A percentile compares a stretch with the other conserved stretches of the same genome.
phyloP scores from a whole-genome alignment of 1,139 yeast species.

The Saccharomycopsis phalli region DNA sequence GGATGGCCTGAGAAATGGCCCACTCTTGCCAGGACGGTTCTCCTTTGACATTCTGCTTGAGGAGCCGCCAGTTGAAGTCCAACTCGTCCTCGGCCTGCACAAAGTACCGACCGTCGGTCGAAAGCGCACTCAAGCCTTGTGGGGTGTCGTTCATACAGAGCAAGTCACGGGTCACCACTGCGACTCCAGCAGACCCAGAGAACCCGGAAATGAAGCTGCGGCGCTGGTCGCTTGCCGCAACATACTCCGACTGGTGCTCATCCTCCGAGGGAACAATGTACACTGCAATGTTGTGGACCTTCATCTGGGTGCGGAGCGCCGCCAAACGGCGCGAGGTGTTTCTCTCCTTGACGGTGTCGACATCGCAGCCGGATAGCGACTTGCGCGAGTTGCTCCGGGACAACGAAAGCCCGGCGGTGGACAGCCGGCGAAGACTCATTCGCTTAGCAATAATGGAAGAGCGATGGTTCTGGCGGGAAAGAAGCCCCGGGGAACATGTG shows the following conservation, averaged over 20 bases:
- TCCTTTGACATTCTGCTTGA: constrained; percentile 70
- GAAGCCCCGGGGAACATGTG: constrained; percentile 73
- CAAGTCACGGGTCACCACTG: constrained; percentile 66
- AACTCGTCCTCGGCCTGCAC: constrained; percentile 83
- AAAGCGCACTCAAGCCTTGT: constrained; percentile 67
- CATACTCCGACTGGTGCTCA: constrained; percentile 90
- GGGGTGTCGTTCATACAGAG: constrained; percentile 46
- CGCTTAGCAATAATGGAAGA: constrained; percentile 43
- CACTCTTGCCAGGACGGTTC: constrained; percentile 87
- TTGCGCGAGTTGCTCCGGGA: constrained; percentile 2
- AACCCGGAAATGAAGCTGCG: constrained; percentile 82
- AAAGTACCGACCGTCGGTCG: constrained; percentile 94
- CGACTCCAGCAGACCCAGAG: constrained; percentile 93
- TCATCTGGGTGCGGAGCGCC: constrained; percentile 59
- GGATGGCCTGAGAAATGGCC: constrained; percentile 48
- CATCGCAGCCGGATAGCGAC: constrained; percentile 8
- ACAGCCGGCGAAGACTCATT: constrained; percentile 22
- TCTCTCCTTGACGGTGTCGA: constrained; percentile 36
- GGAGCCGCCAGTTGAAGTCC: constrained; percentile 78
- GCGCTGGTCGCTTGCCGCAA: constrained; percentile 70
- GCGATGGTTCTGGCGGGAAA: constrained; percentile 55
- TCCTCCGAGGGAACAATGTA: constrained; percentile 89
- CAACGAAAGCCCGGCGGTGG: constrained; percentile 1
- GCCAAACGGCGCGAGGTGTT: constrained; percentile 55
- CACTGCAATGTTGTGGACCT: constrained; percentile 54